Conservation (phyloP, 441 rosid species). For the Erodium moschatum region DNA sequence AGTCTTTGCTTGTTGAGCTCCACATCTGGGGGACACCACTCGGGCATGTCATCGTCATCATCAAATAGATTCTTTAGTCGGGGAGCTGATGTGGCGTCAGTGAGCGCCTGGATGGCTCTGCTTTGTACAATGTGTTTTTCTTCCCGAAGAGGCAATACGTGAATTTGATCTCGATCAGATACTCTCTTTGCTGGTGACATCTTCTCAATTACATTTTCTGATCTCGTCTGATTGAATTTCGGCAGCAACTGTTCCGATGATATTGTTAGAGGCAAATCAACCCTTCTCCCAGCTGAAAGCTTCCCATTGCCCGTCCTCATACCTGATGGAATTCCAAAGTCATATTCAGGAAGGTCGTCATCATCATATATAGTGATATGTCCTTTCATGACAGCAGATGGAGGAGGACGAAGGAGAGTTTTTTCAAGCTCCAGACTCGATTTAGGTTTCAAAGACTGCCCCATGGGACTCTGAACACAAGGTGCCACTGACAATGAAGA, state of each 20-base stretch:
- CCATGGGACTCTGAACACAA: constrained; percentile 1
- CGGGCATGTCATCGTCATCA: constrained; percentile 29
- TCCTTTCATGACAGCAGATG: constrained; percentile 7
- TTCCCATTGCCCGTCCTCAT: constrained; percentile 19
- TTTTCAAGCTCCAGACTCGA: constrained; percentile 6
- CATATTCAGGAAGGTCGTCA: constrained; percentile 35
- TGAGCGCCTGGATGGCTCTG: constrained; percentile 1
- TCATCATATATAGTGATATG: constrained; percentile 15
- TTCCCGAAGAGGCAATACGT: neutral
- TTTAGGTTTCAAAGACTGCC: constrained; percentile 18
- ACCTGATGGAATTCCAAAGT: constrained; percentile 23
- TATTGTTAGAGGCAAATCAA: neutral
- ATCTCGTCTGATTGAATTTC: constrained; percentile 12
- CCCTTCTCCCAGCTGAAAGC: constrained; percentile 16
- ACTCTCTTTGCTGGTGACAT: constrained; percentile 20
- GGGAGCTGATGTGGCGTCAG: constrained; percentile 2
- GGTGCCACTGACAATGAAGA: constrained; percentile 7
- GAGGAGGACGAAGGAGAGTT: no score
- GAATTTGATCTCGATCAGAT: constrained; percentile 6
- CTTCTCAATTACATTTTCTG: constrained; percentile 12
- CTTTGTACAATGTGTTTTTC: no score
- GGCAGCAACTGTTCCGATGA: constrained; percentile 4
- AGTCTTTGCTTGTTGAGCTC: no score
- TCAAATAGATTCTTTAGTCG: constrained; percentile 21
- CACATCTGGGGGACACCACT: constrained; percentile 22